These are phyloP conservation scores for Chlamydomonas schloesseri DNA, from an alignment of 139 green algal genomes.

Conservation along the genomic window DNA sequence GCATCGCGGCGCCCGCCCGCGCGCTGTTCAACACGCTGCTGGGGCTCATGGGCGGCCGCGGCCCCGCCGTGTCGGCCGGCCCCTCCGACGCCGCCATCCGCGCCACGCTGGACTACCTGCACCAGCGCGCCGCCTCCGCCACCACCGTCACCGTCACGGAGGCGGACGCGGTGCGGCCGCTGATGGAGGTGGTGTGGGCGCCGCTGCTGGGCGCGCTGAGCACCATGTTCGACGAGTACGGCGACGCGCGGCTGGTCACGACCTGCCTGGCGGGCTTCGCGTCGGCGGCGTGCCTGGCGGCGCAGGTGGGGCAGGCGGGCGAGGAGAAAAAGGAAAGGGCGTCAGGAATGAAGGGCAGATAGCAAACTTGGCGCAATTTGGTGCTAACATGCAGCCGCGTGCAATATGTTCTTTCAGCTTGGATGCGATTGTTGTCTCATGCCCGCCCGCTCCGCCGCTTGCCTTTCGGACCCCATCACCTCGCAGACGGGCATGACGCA, in stretches of 20 bases:
- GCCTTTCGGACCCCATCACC: neutral
- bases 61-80: constrained; percentile 41
- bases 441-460: neutral
- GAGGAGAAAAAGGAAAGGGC: too few relatives aligned
- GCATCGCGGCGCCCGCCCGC: constrained; percentile 26
- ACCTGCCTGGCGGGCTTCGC: constrained; percentile 83
- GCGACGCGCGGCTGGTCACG: constrained; percentile 63
- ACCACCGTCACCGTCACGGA: constrained; percentile 86
- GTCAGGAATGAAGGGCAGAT: too few relatives aligned
- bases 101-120: constrained; percentile 65
- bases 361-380: too few relatives aligned
- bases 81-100: constrained; percentile 64
- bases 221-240: constrained; percentile 88
- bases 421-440: neutral
- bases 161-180: constrained; percentile 77
- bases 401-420: too few relatives aligned
- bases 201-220: constrained; percentile 93
- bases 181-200: constrained; percentile 95
- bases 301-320: constrained; percentile 6
- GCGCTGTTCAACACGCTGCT: constrained; percentile 62
- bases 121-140: constrained; percentile 81
- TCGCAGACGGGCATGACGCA: constrained; percentile 84
- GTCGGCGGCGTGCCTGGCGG: constrained; percentile 52
- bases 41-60: constrained; percentile 62
- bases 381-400: too few relatives aligned